Percentiles rank a stretch among this genome's conserved stretches.
Conservation (phyloP, 805 yeast genomes). For the Wickerhamiella azymoides region DNA sequence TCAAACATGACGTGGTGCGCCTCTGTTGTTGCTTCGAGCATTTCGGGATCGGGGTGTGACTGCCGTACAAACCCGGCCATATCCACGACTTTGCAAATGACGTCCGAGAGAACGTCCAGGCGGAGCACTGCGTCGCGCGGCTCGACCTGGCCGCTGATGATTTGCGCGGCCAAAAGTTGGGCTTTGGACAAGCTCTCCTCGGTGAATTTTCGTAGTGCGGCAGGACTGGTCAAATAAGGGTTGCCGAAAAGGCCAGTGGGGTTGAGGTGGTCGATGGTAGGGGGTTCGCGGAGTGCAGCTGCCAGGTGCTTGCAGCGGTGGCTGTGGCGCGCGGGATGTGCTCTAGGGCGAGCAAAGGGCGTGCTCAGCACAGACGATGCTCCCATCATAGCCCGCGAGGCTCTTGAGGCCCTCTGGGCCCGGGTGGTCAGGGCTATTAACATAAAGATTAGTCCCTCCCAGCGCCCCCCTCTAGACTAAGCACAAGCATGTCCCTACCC, state of each 20-base stretch:
- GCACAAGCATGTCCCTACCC: constrained; percentile 37
- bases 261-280: neutral
- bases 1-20: constrained; percentile 84
- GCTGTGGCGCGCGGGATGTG: too few relatives aligned
- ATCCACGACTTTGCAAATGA: constrained; percentile 83
- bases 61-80: constrained; percentile 84
- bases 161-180: constrained; percentile 40
- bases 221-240: constrained; percentile 51
- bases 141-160: constrained; percentile 34
- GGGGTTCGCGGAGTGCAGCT: neutral
- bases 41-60: constrained; percentile 62
- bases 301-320: neutral
- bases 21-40: constrained; percentile 68
- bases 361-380: too few relatives aligned
- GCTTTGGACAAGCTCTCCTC: constrained; percentile 52
- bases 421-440: neutral
- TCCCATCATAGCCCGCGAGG: too few relatives aligned
- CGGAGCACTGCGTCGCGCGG: constrained; percentile 40
- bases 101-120: constrained; percentile 75
- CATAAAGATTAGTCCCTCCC: neutral
- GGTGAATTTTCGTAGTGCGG: constrained; percentile 58
- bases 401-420: too few relatives aligned
- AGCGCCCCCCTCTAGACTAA: neutral
- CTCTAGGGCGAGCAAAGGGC: too few relatives aligned
- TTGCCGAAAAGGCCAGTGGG: constrained; percentile 60